These are phyloP conservation scores for Raddia distichophylla DNA, from an alignment of 176 grass and related monocot species.

Conservation along the genomic window DNA sequence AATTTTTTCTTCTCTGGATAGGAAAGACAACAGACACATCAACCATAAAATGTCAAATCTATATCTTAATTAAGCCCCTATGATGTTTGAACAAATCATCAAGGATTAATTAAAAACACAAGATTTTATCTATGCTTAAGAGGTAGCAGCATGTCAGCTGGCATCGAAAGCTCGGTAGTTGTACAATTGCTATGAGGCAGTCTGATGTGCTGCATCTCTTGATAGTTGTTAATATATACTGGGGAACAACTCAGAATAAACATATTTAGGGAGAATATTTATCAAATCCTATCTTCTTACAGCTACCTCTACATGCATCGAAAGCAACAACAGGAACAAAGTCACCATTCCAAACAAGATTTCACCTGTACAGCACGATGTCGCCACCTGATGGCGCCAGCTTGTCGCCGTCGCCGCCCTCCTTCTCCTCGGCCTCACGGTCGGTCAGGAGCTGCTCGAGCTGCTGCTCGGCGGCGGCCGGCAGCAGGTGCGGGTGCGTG, in stretches of 20 bases:
- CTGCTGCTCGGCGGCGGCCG: slow-evolving; percentile 89
- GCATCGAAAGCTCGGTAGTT: slow-evolving; percentile 20
- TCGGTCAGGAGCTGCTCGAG: slow-evolving; percentile 88
- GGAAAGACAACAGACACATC: not conserved
- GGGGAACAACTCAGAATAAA: not conserved
- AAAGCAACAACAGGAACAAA: slow-evolving; percentile 22
- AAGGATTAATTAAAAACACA: not conserved
- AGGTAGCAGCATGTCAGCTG: slow-evolving; percentile 18
- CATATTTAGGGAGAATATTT: slow-evolving; percentile 5
- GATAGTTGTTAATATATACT: too few relatives aligned
- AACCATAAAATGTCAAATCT: not conserved
- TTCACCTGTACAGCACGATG: slow-evolving; percentile 91
- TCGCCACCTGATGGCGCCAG: slow-evolving; percentile 59
- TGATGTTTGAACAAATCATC: slow-evolving; percentile 3
- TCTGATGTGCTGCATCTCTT: not conserved
- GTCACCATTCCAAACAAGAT: not conserved
- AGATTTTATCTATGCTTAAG: not conserved
- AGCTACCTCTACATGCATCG: not conserved
- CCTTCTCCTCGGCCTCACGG: slow-evolving; percentile 52
- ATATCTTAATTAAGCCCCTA: not conserved
- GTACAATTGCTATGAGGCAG: slow-evolving; percentile 18
- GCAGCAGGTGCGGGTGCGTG: slow-evolving; percentile 88
- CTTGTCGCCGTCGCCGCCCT: slow-evolving; percentile 52
- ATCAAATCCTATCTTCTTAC: slow-evolving; percentile 13
- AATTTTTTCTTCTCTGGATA: not conserved